Conservation (phyloP, 2,329 filamentous ascomycete species). For the Verticillium klebahnii region DNA sequence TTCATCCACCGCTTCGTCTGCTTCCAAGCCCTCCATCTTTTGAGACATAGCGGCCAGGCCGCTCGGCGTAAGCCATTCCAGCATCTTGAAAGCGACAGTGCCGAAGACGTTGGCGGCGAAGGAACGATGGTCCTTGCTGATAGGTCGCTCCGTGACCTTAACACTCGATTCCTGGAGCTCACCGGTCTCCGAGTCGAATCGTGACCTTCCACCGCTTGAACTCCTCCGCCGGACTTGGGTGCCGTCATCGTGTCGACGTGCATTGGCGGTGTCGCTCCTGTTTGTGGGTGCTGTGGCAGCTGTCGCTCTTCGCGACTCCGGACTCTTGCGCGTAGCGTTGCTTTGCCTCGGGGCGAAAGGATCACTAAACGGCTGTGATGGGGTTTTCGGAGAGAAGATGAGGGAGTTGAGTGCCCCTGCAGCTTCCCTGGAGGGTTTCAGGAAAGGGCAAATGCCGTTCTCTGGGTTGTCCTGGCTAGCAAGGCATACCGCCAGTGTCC, state of each 20-base stretch:
- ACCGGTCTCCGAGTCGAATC: slow-evolving; percentile 11
- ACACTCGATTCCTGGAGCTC: slow-evolving; percentile 16
- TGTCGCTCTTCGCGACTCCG: not conserved
- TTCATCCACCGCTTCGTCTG: slow-evolving; percentile 17
- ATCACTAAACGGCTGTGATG: slow-evolving; percentile 10
- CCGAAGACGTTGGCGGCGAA: slow-evolving; percentile 61
- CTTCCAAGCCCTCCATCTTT: slow-evolving; percentile 26
- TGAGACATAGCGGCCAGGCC: slow-evolving; percentile 45
- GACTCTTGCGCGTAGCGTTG: slow-evolving; percentile 4
- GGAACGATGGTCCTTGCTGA: slow-evolving; percentile 53
- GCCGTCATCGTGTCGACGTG: not conserved
- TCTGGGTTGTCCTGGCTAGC: slow-evolving; percentile 77
- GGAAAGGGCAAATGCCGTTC: slow-evolving; percentile 57
- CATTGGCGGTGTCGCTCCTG: not conserved
- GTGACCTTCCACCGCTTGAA: slow-evolving; percentile 1
- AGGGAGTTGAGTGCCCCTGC: slow-evolving; percentile 43
- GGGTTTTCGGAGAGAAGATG: slow-evolving; percentile 33
- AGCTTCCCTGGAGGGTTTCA: slow-evolving; percentile 36
- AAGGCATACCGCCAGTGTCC: slow-evolving; percentile 74
- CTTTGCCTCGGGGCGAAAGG: slow-evolving; percentile 9
- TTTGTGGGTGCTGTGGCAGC: not conserved
- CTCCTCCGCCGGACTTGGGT: slow-evolving; percentile 1
- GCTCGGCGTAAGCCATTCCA: slow-evolving; percentile 64
- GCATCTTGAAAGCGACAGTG: slow-evolving; percentile 63
- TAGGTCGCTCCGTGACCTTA: slow-evolving; percentile 38